A percentile compares a stretch with the other conserved stretches of the same genome.
phyloP scores from a whole-genome alignment of 2,329 filamentous ascomycete genomes.

The Alternaria sp. region DNA sequence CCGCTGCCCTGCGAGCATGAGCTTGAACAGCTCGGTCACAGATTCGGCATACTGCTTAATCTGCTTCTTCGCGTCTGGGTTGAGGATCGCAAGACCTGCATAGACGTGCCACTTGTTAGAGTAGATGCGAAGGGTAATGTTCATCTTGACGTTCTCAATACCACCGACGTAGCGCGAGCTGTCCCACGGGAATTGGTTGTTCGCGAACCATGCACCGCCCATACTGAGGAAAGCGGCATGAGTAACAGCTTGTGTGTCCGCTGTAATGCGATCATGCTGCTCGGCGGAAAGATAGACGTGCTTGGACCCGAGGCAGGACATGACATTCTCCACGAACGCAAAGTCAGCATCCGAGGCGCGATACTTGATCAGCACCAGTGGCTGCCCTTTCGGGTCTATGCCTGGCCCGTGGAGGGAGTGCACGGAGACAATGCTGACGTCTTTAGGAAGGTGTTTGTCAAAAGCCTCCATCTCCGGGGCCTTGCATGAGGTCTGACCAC shows the following conservation, averaged over 20 bases:
- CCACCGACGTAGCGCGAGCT: conserved; percentile 93
- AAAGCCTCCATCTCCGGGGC: conserved; percentile 94
- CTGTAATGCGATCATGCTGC: conserved; percentile 95
- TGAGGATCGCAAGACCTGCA: conserved; percentile 93
- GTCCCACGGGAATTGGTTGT: conserved; percentile 96
- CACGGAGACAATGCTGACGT: conserved; percentile 93
- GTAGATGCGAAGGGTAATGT: conserved; percentile 96
- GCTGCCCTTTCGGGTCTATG: conserved; percentile 87
- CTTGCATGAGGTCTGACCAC: conserved; percentile 98
- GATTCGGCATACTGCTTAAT: conserved; percentile 92
- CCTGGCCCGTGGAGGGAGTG: conserved; percentile 95
- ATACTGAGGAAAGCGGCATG: conserved; percentile 95
- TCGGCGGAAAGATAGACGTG: conserved; percentile 85
- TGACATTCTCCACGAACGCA: conserved; percentile 77
- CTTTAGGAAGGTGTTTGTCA: conserved; percentile 81
- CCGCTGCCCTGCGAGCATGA: conserved; percentile 88
- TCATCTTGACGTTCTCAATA: conserved; percentile 99
- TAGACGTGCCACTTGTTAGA: conserved; percentile 99
- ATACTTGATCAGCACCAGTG: conserved; percentile 92
- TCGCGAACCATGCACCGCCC: conserved; percentile 97
- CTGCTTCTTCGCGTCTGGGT: conserved; percentile 88
- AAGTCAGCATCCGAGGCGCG: conserved; percentile 80
- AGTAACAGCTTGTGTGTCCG: conserved; percentile 96
- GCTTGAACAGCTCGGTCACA: conserved; percentile 92
- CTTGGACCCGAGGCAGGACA: conserved; percentile 83